Evolutionary conservation across 2,329 filamentous ascomycete species (phyloP), one percentile per base, ranked within the genome.

Genomic region (Celoporthe dispersa): DNA sequence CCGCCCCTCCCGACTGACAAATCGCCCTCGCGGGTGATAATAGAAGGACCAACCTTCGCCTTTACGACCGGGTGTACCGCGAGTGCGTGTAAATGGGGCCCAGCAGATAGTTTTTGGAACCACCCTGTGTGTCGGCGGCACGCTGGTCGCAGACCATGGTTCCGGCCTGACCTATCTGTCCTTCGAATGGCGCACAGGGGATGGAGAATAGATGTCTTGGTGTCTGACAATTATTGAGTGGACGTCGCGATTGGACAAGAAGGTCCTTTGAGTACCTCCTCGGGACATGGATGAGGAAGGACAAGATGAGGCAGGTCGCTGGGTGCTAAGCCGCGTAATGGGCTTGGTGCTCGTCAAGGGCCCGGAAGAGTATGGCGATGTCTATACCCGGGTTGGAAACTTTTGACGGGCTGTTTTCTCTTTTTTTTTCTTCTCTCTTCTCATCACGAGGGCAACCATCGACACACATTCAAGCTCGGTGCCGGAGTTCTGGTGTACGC

Each of bases 141-240:
- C 11, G 35, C 3, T 35, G 35, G 7, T 39, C 37, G n/a, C n/a
- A n/a, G n/a, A n/a, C 9, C 2, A 5, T 39, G 57, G 57, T 60
- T 60, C 19, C 37, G 19, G 33, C 57, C 57, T 5, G 57, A 37
- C 22, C 33, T 60, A 1, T 9, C 11, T 22, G 33, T 37, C 16
- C 33, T 60, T 8, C 31, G 57, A 19, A 6, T n/a, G 3, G 57
- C 57, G n/a, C 31, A 2, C 11, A 28, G n/a, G 31, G 57, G 57
- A 25, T 60, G 57, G 57, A 60, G 19, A n/a, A 60, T 37, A 6
- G 22, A 60, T 35, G 22, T 60, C 11, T n/a, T 60, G n/a, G 57
- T 60, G 57, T 60, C 7, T 60, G 9, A 60, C 57, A 6, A 60
- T 60, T 11, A 37, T 60, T 25, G 57, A 60, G 57, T 60, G 57